A percentile compares a stretch with the other conserved stretches of the same genome.
Conservation (phyloP, 2,329 filamentous ascomycete genomes). For the Sporothrix humicola region DNA sequence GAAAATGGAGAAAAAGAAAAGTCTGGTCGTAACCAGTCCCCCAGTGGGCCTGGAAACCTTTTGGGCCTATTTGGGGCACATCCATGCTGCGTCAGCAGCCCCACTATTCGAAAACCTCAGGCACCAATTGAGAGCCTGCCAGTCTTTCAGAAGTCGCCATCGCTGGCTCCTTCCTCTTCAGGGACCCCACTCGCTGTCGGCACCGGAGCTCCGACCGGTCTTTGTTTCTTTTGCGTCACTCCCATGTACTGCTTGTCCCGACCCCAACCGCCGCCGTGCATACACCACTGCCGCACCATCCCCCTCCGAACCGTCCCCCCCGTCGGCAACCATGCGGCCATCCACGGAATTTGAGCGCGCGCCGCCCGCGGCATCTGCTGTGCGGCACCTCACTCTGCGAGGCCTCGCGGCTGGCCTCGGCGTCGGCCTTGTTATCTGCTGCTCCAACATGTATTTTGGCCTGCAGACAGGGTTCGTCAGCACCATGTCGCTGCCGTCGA, state of each 20-base stretch:
- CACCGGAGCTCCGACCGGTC: constrained; percentile 1
- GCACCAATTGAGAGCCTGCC: neutral
- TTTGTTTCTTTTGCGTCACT: neutral
- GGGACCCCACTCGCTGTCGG: neutral
- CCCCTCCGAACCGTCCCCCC: neutral
- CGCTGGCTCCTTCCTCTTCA: neutral
- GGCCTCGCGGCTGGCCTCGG: constrained; percentile 78
- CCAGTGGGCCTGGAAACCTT: too few species aligned
- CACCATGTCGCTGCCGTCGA: constrained; percentile 96
- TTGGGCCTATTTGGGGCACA: neutral
- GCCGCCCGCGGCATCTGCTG: constrained; percentile 43
- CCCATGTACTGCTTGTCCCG: neutral
- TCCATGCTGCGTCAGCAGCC: neutral
- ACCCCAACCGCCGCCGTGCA: constrained; percentile 12
- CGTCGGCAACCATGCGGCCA: constrained; percentile 27
- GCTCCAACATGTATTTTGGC: constrained; percentile 99
- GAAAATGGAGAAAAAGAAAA: too few species aligned
- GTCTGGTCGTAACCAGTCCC: too few species aligned
- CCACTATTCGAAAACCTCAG: constrained; percentile 4
- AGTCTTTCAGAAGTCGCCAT: neutral
- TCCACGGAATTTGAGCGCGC: constrained; percentile 27
- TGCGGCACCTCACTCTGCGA: constrained; percentile 81
- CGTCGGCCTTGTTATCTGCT: constrained; percentile 90
- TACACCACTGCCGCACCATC: neutral
- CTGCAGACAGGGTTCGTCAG: constrained; percentile 61